phyloP scores from a whole-genome alignment of 805 yeast genomes.

The Cyberlindnera saturnus region DNA sequence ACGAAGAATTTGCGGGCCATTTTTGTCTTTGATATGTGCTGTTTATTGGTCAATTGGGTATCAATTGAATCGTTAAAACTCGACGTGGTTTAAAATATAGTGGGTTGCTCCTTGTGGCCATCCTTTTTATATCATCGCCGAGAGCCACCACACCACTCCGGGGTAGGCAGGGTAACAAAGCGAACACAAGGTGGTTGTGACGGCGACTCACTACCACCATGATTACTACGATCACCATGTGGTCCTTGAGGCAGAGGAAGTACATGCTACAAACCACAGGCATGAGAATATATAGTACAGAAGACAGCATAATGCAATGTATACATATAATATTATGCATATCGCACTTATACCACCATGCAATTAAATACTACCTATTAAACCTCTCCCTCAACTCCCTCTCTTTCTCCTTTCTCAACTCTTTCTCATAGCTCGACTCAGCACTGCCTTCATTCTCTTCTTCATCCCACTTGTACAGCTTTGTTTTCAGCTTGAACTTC shows the following conservation, averaged over 20 bases:
- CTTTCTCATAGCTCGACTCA: constrained; percentile 1
- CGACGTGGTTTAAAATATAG: not conserved
- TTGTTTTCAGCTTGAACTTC: constrained; percentile 53
- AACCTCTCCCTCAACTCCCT: constrained; percentile 20
- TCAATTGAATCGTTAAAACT: too few relatives aligned
- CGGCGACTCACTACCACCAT: too few relatives aligned
- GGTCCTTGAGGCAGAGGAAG: too few relatives aligned
- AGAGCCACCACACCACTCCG: too few relatives aligned
- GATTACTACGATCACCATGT: too few relatives aligned
- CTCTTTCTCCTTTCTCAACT: constrained; percentile 16
- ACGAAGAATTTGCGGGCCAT: constrained; percentile 90
- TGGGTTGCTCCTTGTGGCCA: not conserved
- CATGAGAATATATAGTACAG: too few relatives aligned
- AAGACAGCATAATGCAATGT: too few relatives aligned
- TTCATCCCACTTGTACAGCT: constrained; percentile 65
- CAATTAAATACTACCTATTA: constrained; percentile 8
- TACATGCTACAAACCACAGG: too few relatives aligned
- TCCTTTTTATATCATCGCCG: not conserved
- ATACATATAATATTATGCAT: too few relatives aligned
- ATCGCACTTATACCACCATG: too few relatives aligned
- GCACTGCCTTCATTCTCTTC: constrained; percentile 24
- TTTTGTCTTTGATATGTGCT: not conserved
- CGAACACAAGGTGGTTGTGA: too few relatives aligned
- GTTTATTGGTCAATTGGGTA: not conserved
- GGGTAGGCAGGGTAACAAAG: too few relatives aligned